Base-by-base conservation (phyloP, 129 eudicot genomes). In the Heracleum sosnowskyi region DNA sequence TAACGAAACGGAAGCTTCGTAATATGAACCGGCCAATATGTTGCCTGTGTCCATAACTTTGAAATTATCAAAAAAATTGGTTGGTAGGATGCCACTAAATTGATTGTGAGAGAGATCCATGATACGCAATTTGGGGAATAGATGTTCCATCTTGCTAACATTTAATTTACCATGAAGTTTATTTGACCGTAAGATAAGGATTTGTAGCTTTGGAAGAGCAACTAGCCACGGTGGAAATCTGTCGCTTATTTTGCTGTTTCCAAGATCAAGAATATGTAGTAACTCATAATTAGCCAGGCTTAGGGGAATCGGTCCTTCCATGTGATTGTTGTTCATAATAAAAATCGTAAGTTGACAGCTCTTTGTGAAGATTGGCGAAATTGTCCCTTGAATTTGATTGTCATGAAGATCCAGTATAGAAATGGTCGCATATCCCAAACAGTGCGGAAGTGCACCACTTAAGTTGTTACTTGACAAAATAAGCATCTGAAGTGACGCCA, bases 61-160 rank as follows among this genome's bases (percentile, higher is more conserved):
- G 4, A 73, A 74, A 10, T 39, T 83, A 29, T 41, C 20, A 10
- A 79, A 35, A 28, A 20, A 11, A 1, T 39, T 4, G 0, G 0
- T 2, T 16, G 86, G 82, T 15, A 78, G 8, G 2, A 7, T 24
- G 7, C 83, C 76, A 22, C 20, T 60, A n/a, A 83, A 79, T 12
- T n/a, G 44, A 55, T 83, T 83, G 72, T 24, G 28, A 11, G 82
- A 79, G n/a, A 83, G 72, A 60, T 78, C 82, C 34, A 83, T 39
- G 51, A 83, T 75, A 2, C 76, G 79, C 4, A 83, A 22, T 22
- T 34, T 36, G 24, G 82, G 29, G 60, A 83, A 78, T 7, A 40
- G 69, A 11, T 9, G 24, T 3, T 24, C 29, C 2, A 13, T 7
- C 4, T 26, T 31, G 5, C 9, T 36, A 2, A 22, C 36, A 0